Evolutionary conservation across 2,329 filamentous ascomycete species (phyloP), one percentile per base, ranked within the genome.

Genomic region (Beauveria sp.): DNA sequence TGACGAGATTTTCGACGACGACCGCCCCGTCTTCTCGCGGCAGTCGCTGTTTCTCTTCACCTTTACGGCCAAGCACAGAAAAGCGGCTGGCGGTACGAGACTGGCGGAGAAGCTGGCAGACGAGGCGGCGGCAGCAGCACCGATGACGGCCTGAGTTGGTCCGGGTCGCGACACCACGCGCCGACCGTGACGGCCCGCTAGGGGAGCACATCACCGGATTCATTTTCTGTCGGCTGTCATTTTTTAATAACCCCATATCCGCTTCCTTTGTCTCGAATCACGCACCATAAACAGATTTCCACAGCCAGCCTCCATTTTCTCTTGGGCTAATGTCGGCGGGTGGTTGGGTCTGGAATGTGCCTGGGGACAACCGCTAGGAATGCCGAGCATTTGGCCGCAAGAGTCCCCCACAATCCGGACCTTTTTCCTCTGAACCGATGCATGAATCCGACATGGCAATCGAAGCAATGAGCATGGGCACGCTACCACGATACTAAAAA

Each of bases 31-130:
- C 3, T 88, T 86, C 69, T 80, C 79, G 65, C 79, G 83, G 52
- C 77, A 87, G 65, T 77, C 77, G 1, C 73, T 89, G 24, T 88
- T 87, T 68, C 77, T 89, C 59, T 88, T 85, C 68, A 78, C 81
- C 12, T 81, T 88, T 65, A 78, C 74, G 62, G 77, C 74, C 65
- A 79, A 76, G 64, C 55, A 52, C 14, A n/a, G n/a, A 28, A 57
- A 45, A 20, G 26, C 18, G 12, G 5, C 34, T 38, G 34, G 34
- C 34, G 34, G 34, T 38, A 14, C 34, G 34, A 38, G 5, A 0
- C 34, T 38, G 34, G 14, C 34, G 34, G 34, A 38, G 34, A 38
- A 38, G 34, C 34, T 38, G 34, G 34, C 5, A 24, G 54, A 55
- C 12, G 22, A 45, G n/a, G 40, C 38, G 38, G 20, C 38, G 2